Percentiles rank a stretch among this genome's conserved stretches.
Evolutionary conservation across 768 basidiomycete genomes (phyloP).

Genomic region (Butyriboletus loyo): DNA sequence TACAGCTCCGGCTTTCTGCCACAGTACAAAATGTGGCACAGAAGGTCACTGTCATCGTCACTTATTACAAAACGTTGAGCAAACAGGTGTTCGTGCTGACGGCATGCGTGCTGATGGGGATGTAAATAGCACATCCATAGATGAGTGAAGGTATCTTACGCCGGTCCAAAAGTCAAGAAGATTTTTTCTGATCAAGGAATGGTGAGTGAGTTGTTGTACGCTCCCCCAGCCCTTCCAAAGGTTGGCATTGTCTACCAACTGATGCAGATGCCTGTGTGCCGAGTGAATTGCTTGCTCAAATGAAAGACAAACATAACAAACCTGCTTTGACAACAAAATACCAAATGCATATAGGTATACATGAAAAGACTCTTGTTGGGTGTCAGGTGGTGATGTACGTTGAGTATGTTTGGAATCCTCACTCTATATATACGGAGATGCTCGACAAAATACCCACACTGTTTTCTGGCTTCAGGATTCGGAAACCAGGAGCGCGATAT

Average conservation of each 20-base stretch:
- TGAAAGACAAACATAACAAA: background rate
- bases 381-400: slow-evolving; percentile 2
- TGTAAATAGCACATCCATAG: background rate
- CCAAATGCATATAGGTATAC: slow-evolving; percentile 23
- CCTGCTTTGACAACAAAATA: slow-evolving; percentile 14
- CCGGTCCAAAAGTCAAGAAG: slow-evolving; percentile 5
- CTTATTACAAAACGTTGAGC: background rate
- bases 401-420: background rate
- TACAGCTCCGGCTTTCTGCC: slow-evolving; percentile 15
- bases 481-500: slow-evolving; percentile 5
- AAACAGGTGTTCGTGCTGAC: slow-evolving; percentile 5
- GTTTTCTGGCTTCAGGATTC: background rate
- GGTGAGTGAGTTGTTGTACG: slow-evolving; percentile 15
- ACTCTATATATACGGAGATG: slow-evolving; percentile 22
- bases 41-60: slow-evolving; percentile 17
- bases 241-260: slow-evolving; percentile 3
- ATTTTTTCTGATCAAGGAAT: slow-evolving; percentile 14
- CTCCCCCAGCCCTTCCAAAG: slow-evolving; percentile 15
- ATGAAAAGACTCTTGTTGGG: slow-evolving; percentile 22
- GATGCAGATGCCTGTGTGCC: slow-evolving; percentile 4
- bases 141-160: slow-evolving; percentile 5
- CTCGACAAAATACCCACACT: slow-evolving; percentile 8
- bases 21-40: slow-evolving; percentile 20
- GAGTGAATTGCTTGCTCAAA: background rate
- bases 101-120: slow-evolving; percentile 12